Evolutionary conservation across 1,284 basidiomycete species (phyloP).

Genomic region (Trametes pubescens): DNA sequence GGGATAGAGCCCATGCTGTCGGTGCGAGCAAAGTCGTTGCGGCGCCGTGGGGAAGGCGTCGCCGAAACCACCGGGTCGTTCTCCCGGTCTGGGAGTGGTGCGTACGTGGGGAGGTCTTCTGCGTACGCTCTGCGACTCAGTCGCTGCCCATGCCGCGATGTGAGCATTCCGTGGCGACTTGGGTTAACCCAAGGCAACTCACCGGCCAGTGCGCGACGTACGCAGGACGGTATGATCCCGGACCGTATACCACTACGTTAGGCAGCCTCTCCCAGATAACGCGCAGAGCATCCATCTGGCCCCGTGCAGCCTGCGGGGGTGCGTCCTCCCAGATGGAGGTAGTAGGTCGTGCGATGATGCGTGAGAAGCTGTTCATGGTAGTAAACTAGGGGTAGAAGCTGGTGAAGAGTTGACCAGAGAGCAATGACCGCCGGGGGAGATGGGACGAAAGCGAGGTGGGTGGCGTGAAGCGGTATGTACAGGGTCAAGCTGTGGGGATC

Average conservation of each 20-base stretch:
- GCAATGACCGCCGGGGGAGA: background rate
- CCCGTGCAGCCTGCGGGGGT: background rate
- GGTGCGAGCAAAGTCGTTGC: background rate
- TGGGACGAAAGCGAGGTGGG: background rate
- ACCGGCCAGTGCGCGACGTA: background rate
- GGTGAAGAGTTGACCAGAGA: background rate
- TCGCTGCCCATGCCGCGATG: background rate
- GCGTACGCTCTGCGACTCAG: background rate
- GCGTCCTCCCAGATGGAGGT: background rate
- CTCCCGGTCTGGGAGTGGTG: background rate
- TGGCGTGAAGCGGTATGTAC: constrained; percentile 16
- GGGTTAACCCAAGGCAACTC: background rate
- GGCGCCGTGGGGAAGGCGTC: background rate
- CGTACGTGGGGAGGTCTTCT: background rate
- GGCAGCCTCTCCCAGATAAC: background rate
- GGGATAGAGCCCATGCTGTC: constrained; percentile 8
- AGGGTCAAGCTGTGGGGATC: constrained; percentile 11
- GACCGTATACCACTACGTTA: background rate
- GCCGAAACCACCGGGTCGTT: background rate
- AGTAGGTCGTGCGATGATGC: constrained; percentile 24
- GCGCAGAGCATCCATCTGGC: background rate
- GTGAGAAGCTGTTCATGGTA: constrained; percentile 25
- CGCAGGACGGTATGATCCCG: background rate
- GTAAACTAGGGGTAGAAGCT: background rate
- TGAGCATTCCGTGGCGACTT: background rate